Percentiles rank a stretch among this genome's conserved stretches.
Conservation (phyloP, 1,139 yeast species). For the Pichia sp. region DNA sequence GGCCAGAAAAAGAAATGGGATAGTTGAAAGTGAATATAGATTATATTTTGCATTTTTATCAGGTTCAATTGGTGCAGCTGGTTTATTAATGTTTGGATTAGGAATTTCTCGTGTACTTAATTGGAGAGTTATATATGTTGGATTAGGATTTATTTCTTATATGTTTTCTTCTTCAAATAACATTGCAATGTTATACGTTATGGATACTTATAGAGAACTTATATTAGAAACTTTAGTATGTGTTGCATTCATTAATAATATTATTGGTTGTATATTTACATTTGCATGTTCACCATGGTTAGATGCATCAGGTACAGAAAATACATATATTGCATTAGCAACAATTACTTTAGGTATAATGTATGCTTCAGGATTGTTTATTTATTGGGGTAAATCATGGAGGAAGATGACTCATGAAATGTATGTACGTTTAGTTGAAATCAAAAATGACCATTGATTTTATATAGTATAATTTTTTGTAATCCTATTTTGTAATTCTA, state of each 20-base stretch:
- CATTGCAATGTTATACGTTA: conserved; percentile 35
- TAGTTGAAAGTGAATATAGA: conserved; percentile 37
- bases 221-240: conserved; percentile 37
- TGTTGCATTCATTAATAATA: conserved; percentile 35
- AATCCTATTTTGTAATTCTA: no score
- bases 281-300: conserved; percentile 40
- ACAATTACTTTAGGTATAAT: conserved; percentile 31
- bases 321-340: conserved; percentile 35
- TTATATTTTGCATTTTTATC: conserved; percentile 34
- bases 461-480: neutral
- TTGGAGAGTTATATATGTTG: conserved; percentile 35
- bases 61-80: conserved; percentile 35
- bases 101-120: conserved; percentile 32
- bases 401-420: conserved; percentile 32
- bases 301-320: conserved; percentile 31
- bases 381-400: conserved; percentile 35
- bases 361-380: conserved; percentile 31
- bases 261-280: conserved; percentile 37
- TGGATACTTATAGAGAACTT: conserved; percentile 39
- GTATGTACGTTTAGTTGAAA: conserved; percentile 24
- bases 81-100: conserved; percentile 34
- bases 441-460: conserved; percentile 1
- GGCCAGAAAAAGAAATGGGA: conserved; percentile 35
- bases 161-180: conserved; percentile 38
- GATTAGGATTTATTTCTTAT: conserved; percentile 35